Base-by-base conservation (phyloP, 2,329 filamentous ascomycete species). In the Monosporascus sp. region DNA sequence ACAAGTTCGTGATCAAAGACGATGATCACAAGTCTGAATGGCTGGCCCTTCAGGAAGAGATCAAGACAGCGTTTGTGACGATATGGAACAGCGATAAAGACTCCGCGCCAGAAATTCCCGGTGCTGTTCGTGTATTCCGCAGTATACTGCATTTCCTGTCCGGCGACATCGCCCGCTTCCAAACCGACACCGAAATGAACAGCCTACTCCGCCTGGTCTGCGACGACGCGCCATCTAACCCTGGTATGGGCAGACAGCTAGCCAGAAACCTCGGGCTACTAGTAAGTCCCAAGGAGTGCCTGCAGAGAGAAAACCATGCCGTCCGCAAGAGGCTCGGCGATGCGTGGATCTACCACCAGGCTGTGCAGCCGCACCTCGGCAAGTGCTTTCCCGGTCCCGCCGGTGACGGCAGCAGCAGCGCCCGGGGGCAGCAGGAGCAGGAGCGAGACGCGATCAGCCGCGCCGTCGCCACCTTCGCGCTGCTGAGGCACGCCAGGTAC, bases 401-500 rank as follows among this genome's bases (percentile, higher is more conserved):
- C 55, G 63, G 56, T 35, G 58, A 58, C 24, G 51, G 63, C 47
- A 56, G 60, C 18, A 59, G 70, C n/a, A 35, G 9, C 31, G 31
- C 1, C 9, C 31, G 4, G 31, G 31, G 31, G 11, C 31, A 35
- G 31, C 31, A 35, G 38, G 38, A 39, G 18, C 17, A 20, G 38
- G 38, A 41, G 17, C 38, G 18, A 20, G 38, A 41, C 17, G 58
- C 69, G 8, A 57, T 64, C 1, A 77, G 76, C 54, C 75, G 74
- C 50, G 72, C 77, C 31, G 70, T 81, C 27, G 75, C 73, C 3
- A 71, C 77, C 6, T 69, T 85, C 5, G 68, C 76, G 0, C 70
- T 80, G 47, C 67, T 81, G 7, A 75, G 72, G 55, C 74, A 81
- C 61, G 73, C 82, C 53, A 67, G 67, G 18, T 80, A 77, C 50